Conservation (phyloP, 75 land plant genomes). For the Selaginella tamariscina region DNA sequence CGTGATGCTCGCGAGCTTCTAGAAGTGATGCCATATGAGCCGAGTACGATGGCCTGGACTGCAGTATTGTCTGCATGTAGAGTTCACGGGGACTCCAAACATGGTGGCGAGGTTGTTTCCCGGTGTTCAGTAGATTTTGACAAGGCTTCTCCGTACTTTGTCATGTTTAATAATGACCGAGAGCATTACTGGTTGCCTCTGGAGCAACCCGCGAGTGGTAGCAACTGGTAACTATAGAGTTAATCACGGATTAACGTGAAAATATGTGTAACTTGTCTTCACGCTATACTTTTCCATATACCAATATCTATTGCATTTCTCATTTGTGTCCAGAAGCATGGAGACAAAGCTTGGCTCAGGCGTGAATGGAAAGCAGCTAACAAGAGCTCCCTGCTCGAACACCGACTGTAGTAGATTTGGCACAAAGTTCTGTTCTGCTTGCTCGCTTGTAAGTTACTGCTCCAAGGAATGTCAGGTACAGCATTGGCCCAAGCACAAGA, state of each 20-base stretch:
- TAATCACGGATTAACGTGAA: too few species aligned
- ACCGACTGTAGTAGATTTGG: background rate
- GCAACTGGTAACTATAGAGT: too few species aligned
- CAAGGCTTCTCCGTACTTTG: too few species aligned
- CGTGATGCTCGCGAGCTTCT: constrained; percentile 25
- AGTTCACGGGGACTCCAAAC: constrained; percentile 14
- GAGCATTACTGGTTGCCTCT: too few species aligned
- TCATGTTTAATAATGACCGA: too few species aligned
- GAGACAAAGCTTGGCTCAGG: background rate
- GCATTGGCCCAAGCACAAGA: background rate
- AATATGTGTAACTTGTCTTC: background rate
- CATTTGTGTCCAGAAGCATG: background rate
- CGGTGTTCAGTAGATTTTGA: background rate
- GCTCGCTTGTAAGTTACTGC: constrained; percentile 10
- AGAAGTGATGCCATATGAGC: constrained; percentile 14
- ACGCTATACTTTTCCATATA: background rate
- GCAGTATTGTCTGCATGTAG: constrained; percentile 33
- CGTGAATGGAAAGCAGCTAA: background rate
- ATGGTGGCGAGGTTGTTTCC: too few species aligned
- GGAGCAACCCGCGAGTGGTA: too few species aligned
- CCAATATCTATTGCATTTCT: background rate
- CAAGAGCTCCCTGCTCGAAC: background rate
- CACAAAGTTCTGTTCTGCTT: background rate
- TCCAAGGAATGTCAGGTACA: background rate
- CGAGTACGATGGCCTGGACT: constrained; percentile 23